Percentiles rank a stretch among this genome's conserved stretches.
These are phyloP conservation scores for Ascobolus immersus DNA, from an alignment of 495 filamentous ascomycete genomes.

Conservation along the genomic window DNA sequence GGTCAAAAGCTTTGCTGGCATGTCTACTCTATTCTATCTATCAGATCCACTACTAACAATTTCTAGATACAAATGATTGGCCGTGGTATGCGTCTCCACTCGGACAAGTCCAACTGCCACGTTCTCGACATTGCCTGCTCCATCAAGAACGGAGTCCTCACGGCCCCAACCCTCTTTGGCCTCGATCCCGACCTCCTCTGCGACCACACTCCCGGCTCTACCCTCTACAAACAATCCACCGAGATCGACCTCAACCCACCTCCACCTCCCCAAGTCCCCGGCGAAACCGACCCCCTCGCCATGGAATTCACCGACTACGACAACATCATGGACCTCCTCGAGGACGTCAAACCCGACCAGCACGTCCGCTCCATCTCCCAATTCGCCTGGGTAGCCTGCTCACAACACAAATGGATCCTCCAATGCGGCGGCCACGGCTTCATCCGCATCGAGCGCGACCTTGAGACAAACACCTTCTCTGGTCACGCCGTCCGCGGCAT, in stretches of 20 bases:
- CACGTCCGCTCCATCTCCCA: conserved; percentile 52
- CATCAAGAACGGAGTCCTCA: conserved; percentile 55
- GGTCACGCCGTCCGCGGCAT: conserved; percentile 14
- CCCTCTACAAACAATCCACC: conserved; percentile 25
- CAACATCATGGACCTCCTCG: conserved; percentile 61
- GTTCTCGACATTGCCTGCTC: conserved; percentile 89
- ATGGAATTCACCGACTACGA: conserved; percentile 72
- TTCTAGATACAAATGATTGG: conserved; percentile 71
- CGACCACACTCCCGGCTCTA: conserved; percentile 28
- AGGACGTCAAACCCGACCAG: conserved; percentile 49
- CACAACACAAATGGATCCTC: not conserved
- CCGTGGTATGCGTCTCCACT: conserved; percentile 58
- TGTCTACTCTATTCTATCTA: not conserved
- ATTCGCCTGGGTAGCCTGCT: conserved; percentile 43
- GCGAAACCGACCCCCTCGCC: conserved; percentile 5
- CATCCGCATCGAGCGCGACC: conserved; percentile 8
- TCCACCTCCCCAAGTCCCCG: not conserved
- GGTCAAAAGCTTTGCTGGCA: conserved; percentile 58
- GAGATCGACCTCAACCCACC: conserved; percentile 3
- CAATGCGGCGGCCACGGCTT: not conserved
- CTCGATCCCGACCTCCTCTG: conserved; percentile 67
- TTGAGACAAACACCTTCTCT: conserved; percentile 13
- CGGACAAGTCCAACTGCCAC: conserved; percentile 70
- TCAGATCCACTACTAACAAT: not conserved
- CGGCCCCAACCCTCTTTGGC: conserved; percentile 78